Evolutionary conservation across 148 eudicot species (phyloP), one percentile per base, ranked within the genome.

Genomic region (Dysphania ambrosioides): DNA sequence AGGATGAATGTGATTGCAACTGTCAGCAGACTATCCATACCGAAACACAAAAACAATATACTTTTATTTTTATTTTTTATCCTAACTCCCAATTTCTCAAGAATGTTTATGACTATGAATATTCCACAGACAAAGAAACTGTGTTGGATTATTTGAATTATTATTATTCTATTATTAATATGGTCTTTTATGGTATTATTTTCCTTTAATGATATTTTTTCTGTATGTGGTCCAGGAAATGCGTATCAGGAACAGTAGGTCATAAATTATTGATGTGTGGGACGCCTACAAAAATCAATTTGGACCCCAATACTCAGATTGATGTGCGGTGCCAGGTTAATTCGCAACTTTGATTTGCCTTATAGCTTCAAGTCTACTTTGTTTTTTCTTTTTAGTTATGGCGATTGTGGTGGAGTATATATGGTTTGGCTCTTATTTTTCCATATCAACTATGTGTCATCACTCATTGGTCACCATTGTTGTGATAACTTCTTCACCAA

Each of bases 321-420:
- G 97, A 95, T 60, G 99, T 95, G 66, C 89, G 89, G 70, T 95
- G 99, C 85, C 87, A 95, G 98, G 98, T 93, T 29, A 64, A 35
- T 11, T 1, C 35, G 11, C 62, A 31, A 62, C 72, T 56, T 58
- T 10, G 55, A 56, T 41, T 21, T 24, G 26, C 21, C 24, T 32
- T 58, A 26, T 4, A 26, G 15, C 24, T 57, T 13, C 64, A 29
- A 60, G 27, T 13, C 38, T 62, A 0, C 32, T 15, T 15, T 30
- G 3, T 62, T 18, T 30, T 30, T 29, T 4, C 29, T 27, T 30
- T 27, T 60, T 19, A 60, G 4, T 3, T 1, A 18, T 62, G 66
- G 8, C 21, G 31, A 29, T 13, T 62, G 18, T 30, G 35, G 65
- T 29, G 66, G 36, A 62, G 21, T 18, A 4, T 13, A 21, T 57